Conservation (phyloP, 2,329 filamentous ascomycete species). For the Clarireedia monteithiana region DNA sequence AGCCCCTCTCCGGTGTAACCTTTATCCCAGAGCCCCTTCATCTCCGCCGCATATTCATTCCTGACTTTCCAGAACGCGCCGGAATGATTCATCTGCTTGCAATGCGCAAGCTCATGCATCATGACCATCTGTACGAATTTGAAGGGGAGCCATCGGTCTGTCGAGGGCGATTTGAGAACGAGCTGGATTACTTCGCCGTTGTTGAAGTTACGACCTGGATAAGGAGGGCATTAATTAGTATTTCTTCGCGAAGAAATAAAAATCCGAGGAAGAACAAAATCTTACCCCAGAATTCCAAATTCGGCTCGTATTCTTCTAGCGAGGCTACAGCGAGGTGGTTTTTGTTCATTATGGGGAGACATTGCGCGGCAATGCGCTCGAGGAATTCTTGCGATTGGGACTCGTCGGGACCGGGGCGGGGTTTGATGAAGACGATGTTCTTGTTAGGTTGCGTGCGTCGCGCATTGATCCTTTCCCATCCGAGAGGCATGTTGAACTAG, state of each 20-base stretch:
- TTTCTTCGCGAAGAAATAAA: neutral
- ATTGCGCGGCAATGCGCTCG: slow-evolving; percentile 73
- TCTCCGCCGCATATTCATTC: slow-evolving; percentile 62
- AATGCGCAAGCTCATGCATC: slow-evolving; percentile 81
- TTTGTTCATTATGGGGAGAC: slow-evolving; percentile 62
- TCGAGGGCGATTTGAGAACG: slow-evolving; percentile 60
- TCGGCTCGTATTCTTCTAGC: slow-evolving; percentile 75
- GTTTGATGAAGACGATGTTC: slow-evolving; percentile 79
- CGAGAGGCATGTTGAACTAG: slow-evolving; percentile 56
- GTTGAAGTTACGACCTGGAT: slow-evolving; percentile 80
- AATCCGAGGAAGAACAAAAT: neutral
- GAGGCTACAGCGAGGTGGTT: slow-evolving; percentile 58
- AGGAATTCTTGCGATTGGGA: slow-evolving; percentile 61
- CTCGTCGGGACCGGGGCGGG: slow-evolving; percentile 58
- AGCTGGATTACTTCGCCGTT: slow-evolving; percentile 81
- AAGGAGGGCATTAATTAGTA: neutral
- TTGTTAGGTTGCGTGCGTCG: slow-evolving; percentile 67
- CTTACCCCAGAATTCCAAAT: slow-evolving; percentile 60
- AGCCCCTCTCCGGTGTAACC: slow-evolving; percentile 74
- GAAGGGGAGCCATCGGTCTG: slow-evolving; percentile 69
- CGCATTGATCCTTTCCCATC: slow-evolving; percentile 72
- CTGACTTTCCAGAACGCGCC: slow-evolving; percentile 73
- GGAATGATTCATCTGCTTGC: slow-evolving; percentile 87
- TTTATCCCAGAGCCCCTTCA: slow-evolving; percentile 62
- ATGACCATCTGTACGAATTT: slow-evolving; percentile 87